Evolutionary conservation across 1,139 yeast species (phyloP), one percentile per base, ranked within the genome.

Genomic region (Geotrichum cucujoidarum): DNA sequence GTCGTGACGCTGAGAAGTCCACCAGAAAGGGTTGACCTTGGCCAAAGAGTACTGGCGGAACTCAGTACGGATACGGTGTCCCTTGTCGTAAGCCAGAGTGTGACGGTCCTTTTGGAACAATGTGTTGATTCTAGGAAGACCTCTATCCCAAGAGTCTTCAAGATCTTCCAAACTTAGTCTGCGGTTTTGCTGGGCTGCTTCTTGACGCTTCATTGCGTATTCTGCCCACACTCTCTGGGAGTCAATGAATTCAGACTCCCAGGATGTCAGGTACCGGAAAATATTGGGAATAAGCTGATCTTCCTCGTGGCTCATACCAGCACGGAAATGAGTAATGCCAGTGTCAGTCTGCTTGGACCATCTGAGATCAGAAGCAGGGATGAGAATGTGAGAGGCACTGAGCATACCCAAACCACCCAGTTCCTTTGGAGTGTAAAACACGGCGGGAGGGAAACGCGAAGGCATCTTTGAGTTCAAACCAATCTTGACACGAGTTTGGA

Each of bases 391-490:
- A 14, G 96, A 87, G 0, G 97, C 97, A 72, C 96, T 87, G 22
- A 94, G 72, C 98, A 94, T 94, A 17, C 98, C 98, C 40, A 94
- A 70, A 33, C 99, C 99, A 45, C 99, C 98, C 8, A 94, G 70
- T 63, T 94, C 99, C 59, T 89, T 92, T 0, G 98, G 98, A 0
- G 98, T 88, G 63, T 94, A 94, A 58, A 94, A 94, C 0, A 94
- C 98, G 1, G 97, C 97, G 0, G 98, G 99, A 2, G 99, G 99
- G 68, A 94, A 94, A 47, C 99, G 75, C 0, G 96, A 82, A 0
- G 99, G 99, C 99, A 94, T 94, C 67, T 94, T 94, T 7, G 97
- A 90, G 61, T 94, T 94, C 53, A 94, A 73, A 0, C 98, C 98
- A 71, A 92, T 78, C 63, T 94, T 94, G 21, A 94, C 96, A 56